Evolutionary conservation across 1,284 basidiomycete genomes (phyloP).

Genomic region (Apiotrichum porosum): DNA sequence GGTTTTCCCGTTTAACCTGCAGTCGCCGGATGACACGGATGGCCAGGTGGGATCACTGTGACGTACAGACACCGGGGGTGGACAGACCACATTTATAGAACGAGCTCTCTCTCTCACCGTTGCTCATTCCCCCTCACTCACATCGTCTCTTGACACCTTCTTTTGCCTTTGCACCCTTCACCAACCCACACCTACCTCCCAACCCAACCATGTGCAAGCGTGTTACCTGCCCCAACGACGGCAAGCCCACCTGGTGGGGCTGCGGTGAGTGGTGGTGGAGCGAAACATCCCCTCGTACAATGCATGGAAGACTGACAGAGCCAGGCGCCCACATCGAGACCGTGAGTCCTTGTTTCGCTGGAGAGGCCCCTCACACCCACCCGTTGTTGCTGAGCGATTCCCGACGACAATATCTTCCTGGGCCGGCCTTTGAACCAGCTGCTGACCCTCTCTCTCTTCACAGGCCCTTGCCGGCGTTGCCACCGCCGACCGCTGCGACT

Average conservation of each 20-base stretch:
- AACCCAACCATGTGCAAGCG: conserved; percentile 39
- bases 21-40: too few species aligned
- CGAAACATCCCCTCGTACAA: background rate
- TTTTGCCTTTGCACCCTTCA: too few species aligned
- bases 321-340: conserved; percentile 44
- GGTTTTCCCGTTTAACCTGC: too few species aligned
- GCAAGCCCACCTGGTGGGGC: conserved; percentile 49
- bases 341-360: conserved; percentile 22
- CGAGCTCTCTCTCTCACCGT: background rate
- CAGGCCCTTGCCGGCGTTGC: conserved; percentile 40
- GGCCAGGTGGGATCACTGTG: too few species aligned
- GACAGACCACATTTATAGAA: too few species aligned
- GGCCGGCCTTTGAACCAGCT: too few species aligned
- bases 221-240: conserved; percentile 46
- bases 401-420: too few species aligned
- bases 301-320: too few species aligned
- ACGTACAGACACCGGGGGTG: too few species aligned
- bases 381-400: too few species aligned
- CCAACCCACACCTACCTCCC: background rate
- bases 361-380: too few species aligned
- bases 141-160: background rate
- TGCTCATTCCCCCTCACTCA: background rate
- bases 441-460: too few species aligned
- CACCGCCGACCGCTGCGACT: conserved; percentile 34
- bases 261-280: conserved; percentile 41